Percentiles rank a stretch among this genome's conserved stretches.
Evolutionary conservation across 192 early-diverging fungal species (phyloP).

Genomic region (Coemansia sp.): DNA sequence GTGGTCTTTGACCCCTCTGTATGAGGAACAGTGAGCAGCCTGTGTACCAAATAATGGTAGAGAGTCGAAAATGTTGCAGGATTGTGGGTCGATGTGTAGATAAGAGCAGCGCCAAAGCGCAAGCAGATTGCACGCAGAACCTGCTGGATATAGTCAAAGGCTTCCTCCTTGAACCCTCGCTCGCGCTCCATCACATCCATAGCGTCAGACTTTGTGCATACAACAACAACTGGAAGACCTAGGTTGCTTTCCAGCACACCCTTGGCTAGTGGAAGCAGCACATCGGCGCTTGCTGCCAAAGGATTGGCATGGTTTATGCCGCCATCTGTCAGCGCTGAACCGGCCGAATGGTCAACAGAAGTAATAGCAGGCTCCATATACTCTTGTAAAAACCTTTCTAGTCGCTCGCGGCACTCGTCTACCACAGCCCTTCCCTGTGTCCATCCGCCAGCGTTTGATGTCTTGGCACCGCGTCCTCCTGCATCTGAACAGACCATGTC

Average conservation of each 20-base stretch:
- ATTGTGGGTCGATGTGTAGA: constrained; percentile 83
- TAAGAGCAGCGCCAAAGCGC: constrained; percentile 85
- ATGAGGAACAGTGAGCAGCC: constrained; percentile 52
- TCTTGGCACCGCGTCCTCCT: constrained; percentile 33
- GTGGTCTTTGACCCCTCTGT: constrained; percentile 10
- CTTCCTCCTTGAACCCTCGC: constrained; percentile 83
- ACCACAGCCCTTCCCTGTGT: constrained; percentile 65
- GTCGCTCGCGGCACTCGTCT: constrained; percentile 68
- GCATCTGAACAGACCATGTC: constrained; percentile 49
- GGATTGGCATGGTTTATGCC: constrained; percentile 27
- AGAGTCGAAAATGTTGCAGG: constrained; percentile 74
- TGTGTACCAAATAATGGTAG: constrained; percentile 80
- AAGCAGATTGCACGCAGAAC: constrained; percentile 84
- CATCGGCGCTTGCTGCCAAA: constrained; percentile 24
- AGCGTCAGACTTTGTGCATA: constrained; percentile 80
- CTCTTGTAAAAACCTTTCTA: constrained; percentile 69
- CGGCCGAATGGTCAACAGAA: constrained; percentile 23
- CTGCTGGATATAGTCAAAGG: constrained; percentile 96
- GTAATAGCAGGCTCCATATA: constrained; percentile 60
- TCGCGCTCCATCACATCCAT: constrained; percentile 76
- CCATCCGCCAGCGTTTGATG: constrained; percentile 59
- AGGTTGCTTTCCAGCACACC: constrained; percentile 85
- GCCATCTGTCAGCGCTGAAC: constrained; percentile 9
- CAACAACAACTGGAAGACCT: constrained; percentile 85
- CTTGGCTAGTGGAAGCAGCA: constrained; percentile 68